phyloP scores from a whole-genome alignment of 306 rosid species.

The Prunus mume region DNA sequence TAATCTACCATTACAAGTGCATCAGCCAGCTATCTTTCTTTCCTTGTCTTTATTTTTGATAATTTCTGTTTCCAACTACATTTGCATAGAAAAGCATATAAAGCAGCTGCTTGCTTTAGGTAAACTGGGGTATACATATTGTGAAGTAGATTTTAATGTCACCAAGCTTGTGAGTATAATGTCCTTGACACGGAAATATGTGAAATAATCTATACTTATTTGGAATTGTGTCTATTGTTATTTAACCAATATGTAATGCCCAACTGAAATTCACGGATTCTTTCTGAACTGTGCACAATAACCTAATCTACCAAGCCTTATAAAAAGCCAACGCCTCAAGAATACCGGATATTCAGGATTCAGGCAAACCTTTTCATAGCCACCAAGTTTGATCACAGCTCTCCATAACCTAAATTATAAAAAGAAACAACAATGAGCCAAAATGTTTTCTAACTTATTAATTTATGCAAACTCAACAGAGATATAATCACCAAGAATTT shows the following conservation, averaged over 20 bases:
- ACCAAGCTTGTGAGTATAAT: not conserved
- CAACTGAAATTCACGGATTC: not conserved
- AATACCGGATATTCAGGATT: slow-evolving; percentile 2
- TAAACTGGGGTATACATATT: not conserved
- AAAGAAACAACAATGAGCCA: slow-evolving; percentile 9
- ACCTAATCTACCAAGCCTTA: not conserved
- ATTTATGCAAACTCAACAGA: slow-evolving; percentile 19
- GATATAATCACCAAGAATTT: slow-evolving; percentile 9
- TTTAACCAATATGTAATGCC: not conserved
- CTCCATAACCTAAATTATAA: slow-evolving; percentile 60
- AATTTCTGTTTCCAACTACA: not conserved
- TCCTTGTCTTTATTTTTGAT: not conserved
- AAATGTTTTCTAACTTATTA: slow-evolving; percentile 3
- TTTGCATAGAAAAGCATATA: not conserved
- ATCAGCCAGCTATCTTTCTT: not conserved
- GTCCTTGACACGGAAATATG: not conserved
- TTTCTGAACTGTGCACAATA: not conserved
- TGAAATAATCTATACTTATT: not conserved
- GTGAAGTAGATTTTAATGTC: not conserved
- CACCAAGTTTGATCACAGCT: slow-evolving; percentile 72
- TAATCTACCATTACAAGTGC: not conserved
- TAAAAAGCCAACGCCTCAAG: not conserved
- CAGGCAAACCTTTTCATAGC: slow-evolving; percentile 67
- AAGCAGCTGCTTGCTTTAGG: not conserved
- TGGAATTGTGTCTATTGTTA: not conserved